Evolutionary conservation across 2,329 filamentous ascomycete genomes (phyloP).

Genomic region (Aspergillus cejpii): DNA sequence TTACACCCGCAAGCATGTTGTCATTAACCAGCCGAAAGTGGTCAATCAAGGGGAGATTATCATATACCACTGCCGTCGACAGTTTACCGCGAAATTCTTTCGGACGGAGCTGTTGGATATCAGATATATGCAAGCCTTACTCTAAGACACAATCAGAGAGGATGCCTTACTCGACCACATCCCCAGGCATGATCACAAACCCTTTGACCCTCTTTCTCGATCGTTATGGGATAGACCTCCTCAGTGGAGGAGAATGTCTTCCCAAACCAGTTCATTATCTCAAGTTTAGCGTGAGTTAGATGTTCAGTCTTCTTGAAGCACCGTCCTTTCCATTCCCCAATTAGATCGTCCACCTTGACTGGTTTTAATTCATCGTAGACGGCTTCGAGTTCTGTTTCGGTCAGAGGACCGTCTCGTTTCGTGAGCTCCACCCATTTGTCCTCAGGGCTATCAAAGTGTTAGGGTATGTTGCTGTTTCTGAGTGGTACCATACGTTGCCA

Average conservation of each 20-base stretch:
- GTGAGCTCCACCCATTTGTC: too few species aligned
- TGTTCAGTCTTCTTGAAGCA: conserved; percentile 10
- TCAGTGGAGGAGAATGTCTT: conserved; percentile 5
- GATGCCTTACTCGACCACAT: conserved; percentile 1
- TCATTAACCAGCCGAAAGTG: conserved; percentile 9
- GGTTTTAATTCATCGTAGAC: conserved; percentile 4
- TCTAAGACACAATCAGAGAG: too few species aligned
- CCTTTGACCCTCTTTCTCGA: conserved; percentile 3
- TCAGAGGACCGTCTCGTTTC: too few species aligned
- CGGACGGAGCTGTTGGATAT: background rate
- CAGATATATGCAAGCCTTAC: too few species aligned
- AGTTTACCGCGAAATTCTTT: conserved; percentile 3
- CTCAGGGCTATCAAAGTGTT: too few species aligned
- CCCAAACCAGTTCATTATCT: conserved; percentile 7
- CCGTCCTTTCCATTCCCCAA: conserved; percentile 8
- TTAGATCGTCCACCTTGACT: background rate
- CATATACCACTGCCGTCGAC: conserved; percentile 10
- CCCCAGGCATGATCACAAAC: conserved; percentile 1
- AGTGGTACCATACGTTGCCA: too few species aligned
- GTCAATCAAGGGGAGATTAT: conserved; percentile 5
- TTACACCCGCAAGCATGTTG: conserved; percentile 6
- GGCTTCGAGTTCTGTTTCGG: background rate
- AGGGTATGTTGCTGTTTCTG: too few species aligned
- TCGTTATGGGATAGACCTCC: conserved; percentile 7
- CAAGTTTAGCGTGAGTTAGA: background rate